Evolutionary conservation across 2,329 filamentous ascomycete species (phyloP), one percentile per base, ranked within the genome.

Genomic region (Zymoseptoria crescenta): DNA sequence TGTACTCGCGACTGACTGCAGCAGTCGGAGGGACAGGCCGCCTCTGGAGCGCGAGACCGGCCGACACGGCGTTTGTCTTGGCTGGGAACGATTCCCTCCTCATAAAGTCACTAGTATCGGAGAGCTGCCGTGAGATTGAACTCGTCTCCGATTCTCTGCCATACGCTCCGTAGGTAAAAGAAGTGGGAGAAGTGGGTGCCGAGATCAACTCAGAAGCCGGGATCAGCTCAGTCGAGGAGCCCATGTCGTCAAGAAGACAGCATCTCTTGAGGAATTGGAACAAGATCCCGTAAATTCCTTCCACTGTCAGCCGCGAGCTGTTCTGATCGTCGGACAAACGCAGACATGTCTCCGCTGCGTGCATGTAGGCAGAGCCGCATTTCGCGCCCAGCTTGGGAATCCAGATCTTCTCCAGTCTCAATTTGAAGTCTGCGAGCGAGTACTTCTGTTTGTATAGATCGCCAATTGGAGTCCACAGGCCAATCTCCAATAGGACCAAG

Each of bases 361-460:
- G 87, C 81, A 85, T 87, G 72, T 91, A 93, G 0, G 88, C 78
- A 7, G 84, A 87, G 13, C 88, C 88, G 65, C 88, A 91, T 69
- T 84, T 83, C 3, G 84, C 82, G 0, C 85, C 81, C 1, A 91
- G 75, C 62, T 84, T 82, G 1, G 85, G 80, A 2, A 89, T 79
- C 67, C 84, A 87, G 1, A 85, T 78, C 64, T 81, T 82, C 69
- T 86, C 82, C n/a, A 87, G 76, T 45, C 83, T 77, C 54, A 82
- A 76, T 69, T 85, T 85, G 74, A 87, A 87, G 72, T 84, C 83
- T 19, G 76, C 74, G 20, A 83, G 74, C 0, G 84, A 79, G 28
- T 86, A 82, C 61, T 86, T 83, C 0, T 82, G 75, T 27, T 88
- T 81, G 68, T 80, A 79, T 10, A 84, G 51, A 72, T 78, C 81